Evolutionary conservation across 2,329 filamentous ascomycete genomes (phyloP).

Genomic region (Ophiostoma triangulosporum): DNA sequence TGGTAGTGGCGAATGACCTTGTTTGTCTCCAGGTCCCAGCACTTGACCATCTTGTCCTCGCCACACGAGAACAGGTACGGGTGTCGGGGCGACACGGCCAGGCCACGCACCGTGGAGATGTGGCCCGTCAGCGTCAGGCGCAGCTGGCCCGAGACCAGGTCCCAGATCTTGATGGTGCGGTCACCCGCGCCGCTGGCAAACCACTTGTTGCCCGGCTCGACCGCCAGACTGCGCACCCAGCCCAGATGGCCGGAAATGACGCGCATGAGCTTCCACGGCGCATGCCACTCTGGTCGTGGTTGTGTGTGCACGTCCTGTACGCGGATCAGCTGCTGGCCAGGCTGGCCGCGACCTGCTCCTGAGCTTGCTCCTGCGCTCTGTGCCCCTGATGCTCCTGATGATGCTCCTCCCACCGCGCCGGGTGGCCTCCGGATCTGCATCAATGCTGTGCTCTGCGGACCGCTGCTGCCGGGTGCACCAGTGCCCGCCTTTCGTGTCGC

Average conservation of each 20-base stretch:
- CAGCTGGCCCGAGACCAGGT: slow-evolving; percentile 76
- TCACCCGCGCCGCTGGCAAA: slow-evolving; percentile 94
- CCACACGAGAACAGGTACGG: slow-evolving; percentile 96
- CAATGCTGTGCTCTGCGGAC: slow-evolving; percentile 22
- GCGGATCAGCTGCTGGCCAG: slow-evolving; percentile 24
- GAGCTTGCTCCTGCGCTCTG: slow-evolving; percentile 13
- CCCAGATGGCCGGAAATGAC: slow-evolving; percentile 94
- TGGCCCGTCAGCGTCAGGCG: slow-evolving; percentile 82
- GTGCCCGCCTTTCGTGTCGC: slow-evolving; percentile 15
- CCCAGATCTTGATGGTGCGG: slow-evolving; percentile 97
- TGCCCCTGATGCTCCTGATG: slow-evolving; percentile 14
- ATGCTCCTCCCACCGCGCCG: too few species aligned
- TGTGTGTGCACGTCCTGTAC: slow-evolving; percentile 21
- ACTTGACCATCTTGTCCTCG: slow-evolving; percentile 99
- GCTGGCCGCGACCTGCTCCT: slow-evolving; percentile 19
- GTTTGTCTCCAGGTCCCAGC: slow-evolving; percentile 99
- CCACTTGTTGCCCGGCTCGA: slow-evolving; percentile 95
- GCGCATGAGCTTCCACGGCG: slow-evolving; percentile 95
- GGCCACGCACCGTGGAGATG: slow-evolving; percentile 81
- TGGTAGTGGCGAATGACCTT: slow-evolving; percentile 98
- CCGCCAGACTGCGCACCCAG: slow-evolving; percentile 80
- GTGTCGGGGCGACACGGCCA: slow-evolving; percentile 85
- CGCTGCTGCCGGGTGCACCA: slow-evolving; percentile 1
- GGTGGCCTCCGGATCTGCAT: slow-evolving; percentile 21
- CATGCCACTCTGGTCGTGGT: slow-evolving; percentile 84